These are phyloP conservation scores for Grigorovia transvaalensis DNA, from an alignment of 805 yeast genomes.

Conservation along the genomic window DNA sequence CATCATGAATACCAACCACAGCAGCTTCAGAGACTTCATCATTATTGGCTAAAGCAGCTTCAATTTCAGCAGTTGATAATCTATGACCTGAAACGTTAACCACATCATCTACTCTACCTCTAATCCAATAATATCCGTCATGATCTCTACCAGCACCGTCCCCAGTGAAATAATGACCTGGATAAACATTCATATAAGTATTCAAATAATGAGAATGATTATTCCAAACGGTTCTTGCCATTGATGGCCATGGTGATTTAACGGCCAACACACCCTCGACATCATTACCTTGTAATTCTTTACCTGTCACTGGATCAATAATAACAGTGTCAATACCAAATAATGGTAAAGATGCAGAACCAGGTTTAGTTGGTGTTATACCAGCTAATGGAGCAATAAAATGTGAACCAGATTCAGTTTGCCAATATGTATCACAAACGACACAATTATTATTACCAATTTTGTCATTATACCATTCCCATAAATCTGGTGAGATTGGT, in stretches of 20 bases:
- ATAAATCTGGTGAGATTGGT: slow-evolving; percentile 94
- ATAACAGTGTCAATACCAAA: slow-evolving; percentile 87
- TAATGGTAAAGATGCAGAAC: slow-evolving; percentile 93
- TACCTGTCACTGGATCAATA: slow-evolving; percentile 88
- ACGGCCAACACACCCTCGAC: slow-evolving; percentile 95
- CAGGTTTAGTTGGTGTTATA: slow-evolving; percentile 90
- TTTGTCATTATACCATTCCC: slow-evolving; percentile 96
- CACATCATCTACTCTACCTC: slow-evolving; percentile 97
- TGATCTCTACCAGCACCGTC: slow-evolving; percentile 97
- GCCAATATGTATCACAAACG: slow-evolving; percentile 96
- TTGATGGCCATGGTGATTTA: slow-evolving; percentile 93
- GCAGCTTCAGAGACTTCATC: slow-evolving; percentile 83
- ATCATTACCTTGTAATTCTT: slow-evolving; percentile 73
- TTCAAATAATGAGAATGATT: slow-evolving; percentile 81
- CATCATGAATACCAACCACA: slow-evolving; percentile 93
- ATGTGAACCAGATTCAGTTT: slow-evolving; percentile 95
- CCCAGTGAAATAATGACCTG: slow-evolving; percentile 91
- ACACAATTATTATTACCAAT: slow-evolving; percentile 86
- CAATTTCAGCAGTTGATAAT: slow-evolving; percentile 96
- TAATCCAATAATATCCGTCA: slow-evolving; percentile 95
- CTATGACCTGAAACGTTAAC: slow-evolving; percentile 97
- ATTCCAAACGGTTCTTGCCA: slow-evolving; percentile 90
- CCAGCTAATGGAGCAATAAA: slow-evolving; percentile 93
- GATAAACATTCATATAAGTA: slow-evolving; percentile 87
- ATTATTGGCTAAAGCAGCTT: slow-evolving; percentile 78